phyloP scores from a whole-genome alignment of 2,329 filamentous ascomycete species.

The Exophiala phaeomuriformis region DNA sequence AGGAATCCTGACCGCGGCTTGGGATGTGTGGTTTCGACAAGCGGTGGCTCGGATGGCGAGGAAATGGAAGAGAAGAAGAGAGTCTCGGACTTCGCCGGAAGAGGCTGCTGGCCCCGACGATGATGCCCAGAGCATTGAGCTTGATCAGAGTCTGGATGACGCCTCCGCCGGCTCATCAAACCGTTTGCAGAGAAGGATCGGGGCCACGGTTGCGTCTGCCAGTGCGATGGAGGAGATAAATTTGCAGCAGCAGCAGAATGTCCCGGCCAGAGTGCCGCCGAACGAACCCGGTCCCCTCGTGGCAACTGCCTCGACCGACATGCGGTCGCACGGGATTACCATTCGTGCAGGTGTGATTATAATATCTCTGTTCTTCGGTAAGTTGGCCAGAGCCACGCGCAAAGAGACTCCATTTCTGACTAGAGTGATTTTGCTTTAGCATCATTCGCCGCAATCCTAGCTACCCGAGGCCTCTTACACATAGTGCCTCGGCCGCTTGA shows the following conservation, averaged over 20 bases:
- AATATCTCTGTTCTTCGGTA: slow-evolving; percentile 45
- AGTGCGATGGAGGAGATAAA: no score
- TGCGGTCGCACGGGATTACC: slow-evolving; percentile 31
- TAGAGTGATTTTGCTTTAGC: slow-evolving; percentile 27
- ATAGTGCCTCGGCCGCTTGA: slow-evolving; percentile 45
- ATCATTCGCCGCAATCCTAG: slow-evolving; percentile 49
- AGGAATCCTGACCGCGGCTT: slow-evolving; percentile 48
- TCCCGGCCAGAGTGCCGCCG: neutral
- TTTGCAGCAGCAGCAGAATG: neutral
- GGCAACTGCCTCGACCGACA: slow-evolving; percentile 6
- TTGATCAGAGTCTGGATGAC: neutral
- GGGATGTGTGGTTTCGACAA: slow-evolving; percentile 51
- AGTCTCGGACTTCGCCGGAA: neutral
- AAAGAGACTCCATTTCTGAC: neutral
- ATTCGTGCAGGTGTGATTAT: slow-evolving; percentile 35
- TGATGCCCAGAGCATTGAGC: neutral
- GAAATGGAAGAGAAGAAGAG: slow-evolving; percentile 1
- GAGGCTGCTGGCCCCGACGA: slow-evolving; percentile 2
- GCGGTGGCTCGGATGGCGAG: slow-evolving; percentile 34
- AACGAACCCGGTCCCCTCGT: neutral
- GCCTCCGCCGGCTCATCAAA: neutral
- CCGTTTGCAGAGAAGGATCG: neutral
- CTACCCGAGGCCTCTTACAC: slow-evolving; percentile 33
- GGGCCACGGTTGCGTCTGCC: neutral
- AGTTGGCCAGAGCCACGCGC: neutral